These are phyloP conservation scores for Sarocladium strictum DNA, from an alignment of 2,329 filamentous ascomycete genomes.

Conservation along the genomic window DNA sequence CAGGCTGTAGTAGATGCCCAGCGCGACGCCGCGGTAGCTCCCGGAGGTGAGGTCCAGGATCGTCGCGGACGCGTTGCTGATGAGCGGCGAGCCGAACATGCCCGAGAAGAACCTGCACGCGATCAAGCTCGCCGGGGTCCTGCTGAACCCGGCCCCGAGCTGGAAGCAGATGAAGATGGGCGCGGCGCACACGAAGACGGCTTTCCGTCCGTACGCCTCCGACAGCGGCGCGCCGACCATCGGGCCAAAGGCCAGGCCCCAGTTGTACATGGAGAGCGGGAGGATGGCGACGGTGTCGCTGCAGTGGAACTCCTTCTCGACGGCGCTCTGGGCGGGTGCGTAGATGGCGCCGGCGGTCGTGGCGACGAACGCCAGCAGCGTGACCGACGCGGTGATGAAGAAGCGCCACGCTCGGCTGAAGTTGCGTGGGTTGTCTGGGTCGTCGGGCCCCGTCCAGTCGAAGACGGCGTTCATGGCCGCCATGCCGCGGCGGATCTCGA, in stretches of 20 bases:
- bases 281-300: conserved; percentile 18
- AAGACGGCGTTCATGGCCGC: conserved; percentile 20
- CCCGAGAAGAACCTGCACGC: conserved; percentile 66
- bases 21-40: conserved; percentile 48
- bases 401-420: conserved; percentile 70
- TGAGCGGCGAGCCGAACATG: conserved; percentile 53
- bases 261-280: conserved; percentile 21
- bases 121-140: conserved; percentile 65
- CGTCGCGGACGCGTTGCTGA: conserved; percentile 57
- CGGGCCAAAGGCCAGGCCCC: conserved; percentile 35
- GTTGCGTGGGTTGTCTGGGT: conserved; percentile 76
- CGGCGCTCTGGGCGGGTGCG: conserved; percentile 20
- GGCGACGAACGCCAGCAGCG: conserved; percentile 59
- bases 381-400: conserved; percentile 69
- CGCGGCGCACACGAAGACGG: conserved; percentile 40
- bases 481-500: conserved; percentile 15
- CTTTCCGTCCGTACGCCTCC: conserved; percentile 60
- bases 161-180: conserved; percentile 68
- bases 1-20: conserved; percentile 57
- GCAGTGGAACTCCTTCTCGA: conserved; percentile 15
- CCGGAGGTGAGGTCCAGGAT: conserved; percentile 56
- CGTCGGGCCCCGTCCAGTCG: conserved; percentile 41
- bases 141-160: conserved; percentile 60
- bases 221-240: conserved; percentile 72
- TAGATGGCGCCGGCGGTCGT: conserved; percentile 26